Evolutionary conservation across 176 grass and related monocot genomes (phyloP), one percentile per base, ranked within the genome.

Genomic region (Carex parvula): DNA sequence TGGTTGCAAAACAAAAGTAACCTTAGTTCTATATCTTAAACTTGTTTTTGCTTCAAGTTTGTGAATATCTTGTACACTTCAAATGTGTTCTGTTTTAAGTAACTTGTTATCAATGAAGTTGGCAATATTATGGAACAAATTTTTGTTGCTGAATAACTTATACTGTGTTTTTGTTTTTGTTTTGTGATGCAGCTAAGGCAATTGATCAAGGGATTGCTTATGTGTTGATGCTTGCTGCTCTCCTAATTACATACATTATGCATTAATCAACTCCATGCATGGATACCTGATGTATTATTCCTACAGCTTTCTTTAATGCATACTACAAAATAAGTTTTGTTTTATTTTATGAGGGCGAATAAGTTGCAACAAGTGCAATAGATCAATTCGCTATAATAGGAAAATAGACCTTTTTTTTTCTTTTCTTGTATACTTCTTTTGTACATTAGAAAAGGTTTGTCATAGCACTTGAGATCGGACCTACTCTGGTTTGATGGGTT

Each of bases 141-240:
- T 48, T 0, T 48, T 48, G 8, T 48, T 48, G 9, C 46, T 48
- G 8, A 48, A 48, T 48, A 11, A 48, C 46, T 48, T 65, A 37
- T 35, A 60, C 11, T 26, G 4, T 42, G 26, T 14, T 86, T 41
- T 39, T 39, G 33, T 39, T 39, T 24, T 41, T 50, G n/a, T 17
- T 7, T 22, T 81, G 62, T 64, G 24, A 64, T 64, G 61, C 89
- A 91, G 89, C 75, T 2, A 88, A 91, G 62, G 55, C 86, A 60
- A 66, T 91, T 56, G 89, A 91, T 82, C 89, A 91, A 84, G 83
- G 83, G 15, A 37, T 91, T 60, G 89, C 86, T 8, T 91, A 88
- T 64, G 79, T 83, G 60, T 54, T 91, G n/a, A 88, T 86, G 86
- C 86, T 91, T 1, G 83, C 64, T 41, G 89, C 89, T 1, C 89